Conservation (phyloP, 225 moss, liverwort and hornwort genomes). For the Straminergon stramineum region DNA sequence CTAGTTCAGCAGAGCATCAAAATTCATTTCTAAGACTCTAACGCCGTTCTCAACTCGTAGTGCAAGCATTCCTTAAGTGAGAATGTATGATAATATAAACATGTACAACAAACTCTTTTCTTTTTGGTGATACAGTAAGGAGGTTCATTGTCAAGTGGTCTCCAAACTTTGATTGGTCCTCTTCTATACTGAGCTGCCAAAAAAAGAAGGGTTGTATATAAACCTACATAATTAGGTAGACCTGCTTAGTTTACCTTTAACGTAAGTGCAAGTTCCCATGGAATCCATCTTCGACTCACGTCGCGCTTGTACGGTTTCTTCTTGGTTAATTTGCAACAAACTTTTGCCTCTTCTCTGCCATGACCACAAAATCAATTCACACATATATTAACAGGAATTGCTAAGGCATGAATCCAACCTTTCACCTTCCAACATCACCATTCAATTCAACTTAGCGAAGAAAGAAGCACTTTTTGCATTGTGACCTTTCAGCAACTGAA, state of each 20-base stretch:
- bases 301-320: conserved; percentile 10
- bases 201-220: neutral
- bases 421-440: neutral
- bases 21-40: neutral
- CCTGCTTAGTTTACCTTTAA: conserved; percentile 14
- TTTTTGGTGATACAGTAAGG: neutral
- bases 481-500: neutral
- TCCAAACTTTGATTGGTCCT: neutral
- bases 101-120: neutral
- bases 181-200: neutral
- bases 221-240: neutral
- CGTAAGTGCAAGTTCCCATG: conserved; percentile 40
- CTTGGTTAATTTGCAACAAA: conserved; percentile 12
- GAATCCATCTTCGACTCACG: conserved; percentile 42
- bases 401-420: neutral
- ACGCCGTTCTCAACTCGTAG: neutral
- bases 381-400: neutral
- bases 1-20: neutral
- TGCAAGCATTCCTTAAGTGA: neutral
- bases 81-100: neutral
- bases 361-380: neutral
- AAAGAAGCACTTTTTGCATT: neutral
- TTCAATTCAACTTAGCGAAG: neutral
- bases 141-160: neutral
- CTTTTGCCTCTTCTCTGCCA: conserved; percentile 28